phyloP scores from a whole-genome alignment of 106 monocot species.

The Dendrobium officinale region DNA sequence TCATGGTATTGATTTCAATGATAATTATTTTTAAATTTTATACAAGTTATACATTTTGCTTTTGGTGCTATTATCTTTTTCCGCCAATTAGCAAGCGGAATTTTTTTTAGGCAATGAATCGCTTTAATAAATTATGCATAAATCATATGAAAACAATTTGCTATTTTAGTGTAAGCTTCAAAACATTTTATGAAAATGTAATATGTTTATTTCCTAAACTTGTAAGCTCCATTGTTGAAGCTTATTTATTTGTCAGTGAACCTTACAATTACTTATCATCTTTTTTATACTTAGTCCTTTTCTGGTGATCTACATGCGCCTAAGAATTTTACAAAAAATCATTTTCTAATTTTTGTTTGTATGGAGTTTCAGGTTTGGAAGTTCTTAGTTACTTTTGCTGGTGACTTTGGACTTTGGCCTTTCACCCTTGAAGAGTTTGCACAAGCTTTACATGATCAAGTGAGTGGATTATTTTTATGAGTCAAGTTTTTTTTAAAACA shows the following conservation, averaged over 20 bases:
- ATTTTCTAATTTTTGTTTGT: not conserved
- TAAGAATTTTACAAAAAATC: not conserved
- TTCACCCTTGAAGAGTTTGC: slow-evolving; percentile 89
- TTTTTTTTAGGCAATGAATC: not conserved
- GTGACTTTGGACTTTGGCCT: slow-evolving; percentile 73
- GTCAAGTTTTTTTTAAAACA: not conserved
- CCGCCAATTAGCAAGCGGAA: too few relatives aligned
- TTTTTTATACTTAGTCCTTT: not conserved
- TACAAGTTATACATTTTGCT: not conserved
- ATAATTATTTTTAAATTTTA: not conserved
- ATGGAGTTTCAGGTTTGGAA: slow-evolving; percentile 75
- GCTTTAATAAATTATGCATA: not conserved
- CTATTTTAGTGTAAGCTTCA: not conserved
- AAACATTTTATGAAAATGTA: not conserved
- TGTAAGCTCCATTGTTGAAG: not conserved
- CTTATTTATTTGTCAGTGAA: not conserved
- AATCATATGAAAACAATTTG: not conserved
- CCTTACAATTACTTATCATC: not conserved
- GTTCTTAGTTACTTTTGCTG: slow-evolving; percentile 89
- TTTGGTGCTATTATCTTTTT: not conserved
- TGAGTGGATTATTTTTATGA: slow-evolving; percentile 24
- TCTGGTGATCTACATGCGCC: not conserved
- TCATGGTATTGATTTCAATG: slow-evolving; percentile 53
- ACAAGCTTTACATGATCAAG: slow-evolving; percentile 92
- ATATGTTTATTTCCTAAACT: not conserved